Percentiles rank a stretch among this genome's conserved stretches.
These are phyloP conservation scores for Nectriaceae sp. DNA, from an alignment of 2,329 filamentous ascomycete genomes.

Conservation along the genomic window DNA sequence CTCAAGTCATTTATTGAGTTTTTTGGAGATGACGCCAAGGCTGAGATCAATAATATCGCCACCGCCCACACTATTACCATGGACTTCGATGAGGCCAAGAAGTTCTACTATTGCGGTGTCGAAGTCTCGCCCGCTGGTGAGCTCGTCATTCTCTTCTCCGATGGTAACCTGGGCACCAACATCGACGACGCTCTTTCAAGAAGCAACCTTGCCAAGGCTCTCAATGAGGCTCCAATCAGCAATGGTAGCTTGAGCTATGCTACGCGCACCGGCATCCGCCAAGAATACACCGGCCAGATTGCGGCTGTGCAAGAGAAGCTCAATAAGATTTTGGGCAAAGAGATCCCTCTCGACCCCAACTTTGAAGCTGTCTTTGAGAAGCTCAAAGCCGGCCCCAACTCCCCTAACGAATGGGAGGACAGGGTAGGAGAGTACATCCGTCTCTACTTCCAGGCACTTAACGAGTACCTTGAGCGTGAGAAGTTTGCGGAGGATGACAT, in stretches of 20 bases:
- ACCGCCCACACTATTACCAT: constrained; percentile 46
- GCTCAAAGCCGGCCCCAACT: constrained; percentile 35
- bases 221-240: constrained; percentile 44
- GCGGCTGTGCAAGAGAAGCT: constrained; percentile 40
- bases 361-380: constrained; percentile 47
- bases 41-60: constrained; percentile 51
- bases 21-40: constrained; percentile 40
- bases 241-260: constrained; percentile 41
- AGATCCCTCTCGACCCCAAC: constrained; percentile 49
- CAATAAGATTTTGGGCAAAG: constrained; percentile 39
- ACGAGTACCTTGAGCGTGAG: constrained; percentile 40
- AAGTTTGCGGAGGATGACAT: constrained; percentile 52
- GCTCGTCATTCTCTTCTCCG: constrained; percentile 50
- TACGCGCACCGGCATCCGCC: constrained; percentile 43
- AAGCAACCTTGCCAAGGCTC: constrained; percentile 42
- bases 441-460: constrained; percentile 48
- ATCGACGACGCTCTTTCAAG: constrained; percentile 39
- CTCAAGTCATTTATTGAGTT: constrained; percentile 40
- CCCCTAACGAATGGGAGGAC: constrained; percentile 42
- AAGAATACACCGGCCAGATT: constrained; percentile 45
- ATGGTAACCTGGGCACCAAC: constrained; percentile 47
- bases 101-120: constrained; percentile 46
- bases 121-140: constrained; percentile 44
- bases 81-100: constrained; percentile 45
- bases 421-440: constrained; percentile 42